Evolutionary conservation across 1,284 basidiomycete genomes (phyloP).

Genomic region (Heliocybe sulcata): DNA sequence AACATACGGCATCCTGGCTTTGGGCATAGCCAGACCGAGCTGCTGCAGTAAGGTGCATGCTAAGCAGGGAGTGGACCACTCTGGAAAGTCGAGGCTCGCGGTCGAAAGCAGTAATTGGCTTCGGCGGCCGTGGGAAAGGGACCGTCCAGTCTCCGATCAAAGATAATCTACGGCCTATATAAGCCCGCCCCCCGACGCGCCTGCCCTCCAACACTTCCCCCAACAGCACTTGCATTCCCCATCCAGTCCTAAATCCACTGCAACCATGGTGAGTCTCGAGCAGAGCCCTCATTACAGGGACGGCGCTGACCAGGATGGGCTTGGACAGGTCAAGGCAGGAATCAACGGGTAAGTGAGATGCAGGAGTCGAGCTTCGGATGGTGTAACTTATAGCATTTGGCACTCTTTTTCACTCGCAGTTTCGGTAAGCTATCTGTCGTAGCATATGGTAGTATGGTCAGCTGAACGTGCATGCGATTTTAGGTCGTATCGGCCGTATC

Average conservation of each 20-base stretch:
- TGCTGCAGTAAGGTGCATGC: no score
- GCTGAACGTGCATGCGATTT: not conserved
- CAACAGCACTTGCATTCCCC: not conserved
- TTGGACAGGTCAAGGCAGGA: constrained; percentile 70
- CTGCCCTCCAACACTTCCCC: constrained; percentile 6
- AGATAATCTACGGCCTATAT: constrained; percentile 1
- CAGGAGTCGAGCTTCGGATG: not conserved
- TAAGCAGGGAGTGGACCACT: no score
- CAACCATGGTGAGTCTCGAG: constrained; percentile 4
- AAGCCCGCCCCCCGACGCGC: not conserved
- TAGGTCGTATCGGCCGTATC: constrained; percentile 97
- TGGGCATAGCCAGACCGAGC: no score
- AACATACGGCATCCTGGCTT: no score
- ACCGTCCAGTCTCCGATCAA: not conserved
- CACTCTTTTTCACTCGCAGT: constrained; percentile 32
- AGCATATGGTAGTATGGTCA: not conserved
- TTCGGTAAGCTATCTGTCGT: constrained; percentile 59
- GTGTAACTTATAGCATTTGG: not conserved
- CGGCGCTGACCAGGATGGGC: not conserved
- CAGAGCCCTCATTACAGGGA: not conserved
- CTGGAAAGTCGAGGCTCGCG: no score
- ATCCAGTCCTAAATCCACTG: not conserved
- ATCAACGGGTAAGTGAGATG: constrained; percentile 77
- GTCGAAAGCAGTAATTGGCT: no score
- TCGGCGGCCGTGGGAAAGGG: not conserved